Evolutionary conservation across 768 basidiomycete genomes (phyloP), one percentile per base, ranked within the genome.

Genomic region (Leucocoprinus leucothites): DNA sequence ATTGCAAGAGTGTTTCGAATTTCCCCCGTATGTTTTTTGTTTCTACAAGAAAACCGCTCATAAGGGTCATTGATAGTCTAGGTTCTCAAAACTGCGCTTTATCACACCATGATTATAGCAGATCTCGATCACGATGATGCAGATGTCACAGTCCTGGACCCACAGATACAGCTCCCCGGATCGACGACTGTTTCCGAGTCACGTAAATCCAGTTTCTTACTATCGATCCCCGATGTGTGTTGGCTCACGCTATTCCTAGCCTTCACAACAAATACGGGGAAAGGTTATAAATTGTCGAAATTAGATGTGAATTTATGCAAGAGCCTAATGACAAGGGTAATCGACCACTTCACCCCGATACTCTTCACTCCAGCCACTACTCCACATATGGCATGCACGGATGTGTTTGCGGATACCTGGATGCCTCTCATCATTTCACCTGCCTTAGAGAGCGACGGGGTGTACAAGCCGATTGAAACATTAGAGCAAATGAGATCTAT

Each of bases 351-450:
- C 64, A 86, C 87, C 0, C 87, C 89, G 1, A 72, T 84, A 34
- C 69, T 91, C 0, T 91, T 91, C 65, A 88, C 88, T 1, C 80
- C 86, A 24, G 78, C 85, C 3, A 75, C 82, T 5, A 83, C 84
- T n/a, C 70, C 74, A 1, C 89, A 90, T 63, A 89, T 89, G 86
- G 69, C 70, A 3, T 91, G 89, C 67, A 89, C 87, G 3, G 82
- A 89, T 64, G 69, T 81, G 0, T 76, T 91, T 52, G 89, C 88
- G 1, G 85, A 85, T 48, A 74, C 69, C 49, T 91, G 89, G 89
- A 86, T 89, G 79, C 57, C 74, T 21, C 71, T 82, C 36, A 86
- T 91, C n/a, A 84, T 87, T 36, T 72, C 81, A 48, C 85, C 84
- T 9, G 86, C 86, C 0, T 73, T 91, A 21, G 77, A 74, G 16